A percentile compares a stretch with the other conserved stretches of the same genome.
These are phyloP conservation scores for Pezicula radicicola DNA, from an alignment of 2,329 filamentous ascomycete genomes.

Conservation along the genomic window DNA sequence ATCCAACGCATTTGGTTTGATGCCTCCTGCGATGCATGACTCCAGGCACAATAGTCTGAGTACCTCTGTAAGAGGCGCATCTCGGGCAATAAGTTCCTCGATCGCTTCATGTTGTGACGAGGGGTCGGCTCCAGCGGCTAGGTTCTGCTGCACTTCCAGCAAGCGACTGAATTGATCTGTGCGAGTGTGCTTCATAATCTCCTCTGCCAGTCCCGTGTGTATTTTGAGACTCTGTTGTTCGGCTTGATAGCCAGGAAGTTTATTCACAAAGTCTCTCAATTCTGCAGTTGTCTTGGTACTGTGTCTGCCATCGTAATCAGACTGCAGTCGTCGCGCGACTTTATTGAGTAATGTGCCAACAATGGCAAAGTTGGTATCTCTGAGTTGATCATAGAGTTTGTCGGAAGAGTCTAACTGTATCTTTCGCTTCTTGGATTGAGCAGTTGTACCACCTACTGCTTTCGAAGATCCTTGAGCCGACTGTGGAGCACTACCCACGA, in stretches of 20 bases:
- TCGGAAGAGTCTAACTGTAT: conserved; percentile 87
- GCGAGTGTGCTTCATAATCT: conserved; percentile 90
- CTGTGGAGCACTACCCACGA: conserved; percentile 72
- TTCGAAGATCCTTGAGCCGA: conserved; percentile 51
- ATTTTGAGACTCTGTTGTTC: conserved; percentile 91
- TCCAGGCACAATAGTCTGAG: conserved; percentile 87
- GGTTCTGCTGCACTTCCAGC: conserved; percentile 92
- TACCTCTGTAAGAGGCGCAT: conserved; percentile 76
- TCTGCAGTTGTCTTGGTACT: conserved; percentile 85
- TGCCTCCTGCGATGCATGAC: conserved; percentile 83
- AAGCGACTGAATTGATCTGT: conserved; percentile 85
- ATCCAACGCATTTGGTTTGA: conserved; percentile 86
- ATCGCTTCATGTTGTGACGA: conserved; percentile 86
- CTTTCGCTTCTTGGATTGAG: conserved; percentile 75
- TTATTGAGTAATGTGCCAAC: conserved; percentile 88
- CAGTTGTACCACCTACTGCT: conserved; percentile 52
- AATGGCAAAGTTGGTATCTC: conserved; percentile 92
- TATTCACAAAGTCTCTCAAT: conserved; percentile 91
- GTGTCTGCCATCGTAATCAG: conserved; percentile 85
- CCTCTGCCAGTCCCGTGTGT: conserved; percentile 88
- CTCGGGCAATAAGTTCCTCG: conserved; percentile 89
- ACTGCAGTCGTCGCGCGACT: conserved; percentile 80
- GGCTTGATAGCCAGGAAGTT: conserved; percentile 85
- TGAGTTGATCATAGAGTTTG: conserved; percentile 80
- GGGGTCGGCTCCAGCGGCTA: conserved; percentile 86